Evolutionary conservation across 108 stramenopile genomes (phyloP).

Genomic region (Skeletonema costatum): DNA sequence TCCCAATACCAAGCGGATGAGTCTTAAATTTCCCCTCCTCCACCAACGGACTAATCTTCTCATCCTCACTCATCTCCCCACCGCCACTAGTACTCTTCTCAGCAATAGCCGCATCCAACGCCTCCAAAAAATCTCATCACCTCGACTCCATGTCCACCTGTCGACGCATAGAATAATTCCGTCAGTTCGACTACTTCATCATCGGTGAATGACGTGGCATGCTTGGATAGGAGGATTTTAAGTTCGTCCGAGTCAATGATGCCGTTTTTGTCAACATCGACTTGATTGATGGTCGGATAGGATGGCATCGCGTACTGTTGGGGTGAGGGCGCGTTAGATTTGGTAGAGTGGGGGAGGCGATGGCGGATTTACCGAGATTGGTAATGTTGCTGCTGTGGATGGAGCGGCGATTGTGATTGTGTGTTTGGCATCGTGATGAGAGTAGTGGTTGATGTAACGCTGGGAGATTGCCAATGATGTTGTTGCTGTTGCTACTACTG

Average conservation of each 20-base stretch:
- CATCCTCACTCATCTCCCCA: not conserved
- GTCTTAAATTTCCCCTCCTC: constrained; percentile 26
- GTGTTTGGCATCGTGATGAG: no score
- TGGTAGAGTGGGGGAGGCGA: not conserved
- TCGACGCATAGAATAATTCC: constrained; percentile 73
- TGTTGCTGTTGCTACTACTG: not conserved
- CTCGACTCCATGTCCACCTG: constrained; percentile 55
- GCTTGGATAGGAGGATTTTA: constrained; percentile 57
- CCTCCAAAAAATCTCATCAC: constrained; percentile 69
- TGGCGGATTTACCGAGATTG: not conserved
- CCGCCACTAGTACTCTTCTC: not conserved
- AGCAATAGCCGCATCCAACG: constrained; percentile 55
- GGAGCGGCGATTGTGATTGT: not conserved
- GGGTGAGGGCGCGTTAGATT: constrained; percentile 1
- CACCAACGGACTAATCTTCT: not conserved
- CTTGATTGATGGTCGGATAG: constrained; percentile 19
- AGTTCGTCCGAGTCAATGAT: constrained; percentile 75
- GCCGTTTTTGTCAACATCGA: constrained; percentile 46
- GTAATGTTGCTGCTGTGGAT: not conserved
- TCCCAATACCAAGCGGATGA: constrained; percentile 51
- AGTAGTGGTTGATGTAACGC: not conserved
- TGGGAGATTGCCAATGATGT: not conserved
- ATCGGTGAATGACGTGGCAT: constrained; percentile 66
- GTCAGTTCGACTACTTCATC: constrained; percentile 70
- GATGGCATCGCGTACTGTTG: constrained; percentile 23